phyloP scores from a whole-genome alignment of 2,329 filamentous ascomycete species.

The Lachnellula arida region DNA sequence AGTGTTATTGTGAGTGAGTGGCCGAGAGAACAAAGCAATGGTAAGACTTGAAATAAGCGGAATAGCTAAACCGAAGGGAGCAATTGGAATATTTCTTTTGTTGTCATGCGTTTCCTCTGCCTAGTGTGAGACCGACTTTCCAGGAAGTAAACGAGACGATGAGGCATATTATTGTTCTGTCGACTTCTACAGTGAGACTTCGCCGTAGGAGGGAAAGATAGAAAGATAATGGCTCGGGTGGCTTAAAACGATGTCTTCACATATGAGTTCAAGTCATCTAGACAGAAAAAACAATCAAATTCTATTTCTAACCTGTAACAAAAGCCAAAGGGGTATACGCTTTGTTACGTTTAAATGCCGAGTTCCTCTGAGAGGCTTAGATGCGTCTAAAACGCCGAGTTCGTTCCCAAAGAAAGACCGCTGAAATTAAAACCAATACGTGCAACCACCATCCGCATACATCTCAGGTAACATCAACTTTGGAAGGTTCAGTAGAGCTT shows the following conservation, averaged over 20 bases:
- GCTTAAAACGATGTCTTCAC: not conserved
- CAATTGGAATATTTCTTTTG: too few relatives aligned
- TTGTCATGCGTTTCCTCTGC: too few relatives aligned
- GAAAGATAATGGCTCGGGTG: too few relatives aligned
- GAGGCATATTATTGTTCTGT: too few relatives aligned
- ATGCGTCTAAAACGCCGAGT: slow-evolving; percentile 32
- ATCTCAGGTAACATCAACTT: not conserved
- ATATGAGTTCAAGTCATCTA: not conserved
- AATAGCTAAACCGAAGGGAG: too few relatives aligned
- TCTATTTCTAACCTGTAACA: slow-evolving; percentile 9
- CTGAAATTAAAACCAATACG: slow-evolving; percentile 11
- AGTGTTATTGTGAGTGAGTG: too few relatives aligned
- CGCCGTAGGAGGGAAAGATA: too few relatives aligned
- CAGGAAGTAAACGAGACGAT: too few relatives aligned
- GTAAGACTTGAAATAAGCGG: too few relatives aligned
- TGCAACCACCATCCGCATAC: not conserved
- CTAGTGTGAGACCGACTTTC: too few relatives aligned
- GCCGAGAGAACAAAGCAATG: too few relatives aligned
- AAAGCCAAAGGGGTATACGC: slow-evolving; percentile 32
- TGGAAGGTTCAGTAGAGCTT: slow-evolving; percentile 25
- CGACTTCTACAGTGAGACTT: too few relatives aligned
- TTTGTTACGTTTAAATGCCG: slow-evolving; percentile 33
- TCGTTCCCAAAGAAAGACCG: slow-evolving; percentile 22
- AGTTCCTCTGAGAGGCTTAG: slow-evolving; percentile 33
- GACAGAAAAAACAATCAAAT: not conserved